These are phyloP conservation scores for Saccharomycopsis fermentans DNA, from an alignment of 805 yeast species.

Conservation along the genomic window DNA sequence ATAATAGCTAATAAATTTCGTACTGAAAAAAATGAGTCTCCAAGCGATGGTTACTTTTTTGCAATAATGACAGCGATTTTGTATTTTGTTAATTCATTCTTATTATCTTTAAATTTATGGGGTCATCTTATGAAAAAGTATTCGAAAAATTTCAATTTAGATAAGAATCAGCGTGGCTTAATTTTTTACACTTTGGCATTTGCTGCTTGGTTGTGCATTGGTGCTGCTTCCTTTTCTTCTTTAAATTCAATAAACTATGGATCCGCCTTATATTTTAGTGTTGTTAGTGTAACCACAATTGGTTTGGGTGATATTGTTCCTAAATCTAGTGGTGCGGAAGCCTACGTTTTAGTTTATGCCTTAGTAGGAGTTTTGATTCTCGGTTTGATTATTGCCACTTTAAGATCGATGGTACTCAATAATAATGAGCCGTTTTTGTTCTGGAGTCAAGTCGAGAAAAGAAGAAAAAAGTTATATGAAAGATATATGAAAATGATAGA, in stretches of 20 bases:
- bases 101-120: constrained; percentile 45
- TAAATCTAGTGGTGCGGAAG: constrained; percentile 39
- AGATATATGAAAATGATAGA: constrained; percentile 17
- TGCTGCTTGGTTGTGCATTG: constrained; percentile 62
- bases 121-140: constrained; percentile 54
- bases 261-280: constrained; percentile 60
- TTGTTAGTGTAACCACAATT: constrained; percentile 64
- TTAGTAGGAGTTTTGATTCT: constrained; percentile 60
- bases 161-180: constrained; percentile 57
- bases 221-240: constrained; percentile 47
- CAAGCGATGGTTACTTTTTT: constrained; percentile 69
- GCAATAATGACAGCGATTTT: constrained; percentile 56
- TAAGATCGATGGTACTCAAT: constrained; percentile 52
- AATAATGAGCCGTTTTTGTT: constrained; percentile 52
- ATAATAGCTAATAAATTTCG: constrained; percentile 25
- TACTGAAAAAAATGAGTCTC: constrained; percentile 20
- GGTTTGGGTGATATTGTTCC: constrained; percentile 76
- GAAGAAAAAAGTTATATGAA: constrained; percentile 30
- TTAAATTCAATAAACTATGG: constrained; percentile 45
- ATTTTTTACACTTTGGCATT: constrained; percentile 62
- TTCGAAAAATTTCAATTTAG: constrained; percentile 61
- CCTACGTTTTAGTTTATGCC: constrained; percentile 52
- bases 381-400: constrained; percentile 65
- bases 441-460: constrained; percentile 53
- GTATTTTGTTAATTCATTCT: constrained; percentile 46